Percentiles rank a stretch among this genome's conserved stretches.
Conservation (phyloP, 2,329 filamentous ascomycete species). For the Colletotrichum phormii region DNA sequence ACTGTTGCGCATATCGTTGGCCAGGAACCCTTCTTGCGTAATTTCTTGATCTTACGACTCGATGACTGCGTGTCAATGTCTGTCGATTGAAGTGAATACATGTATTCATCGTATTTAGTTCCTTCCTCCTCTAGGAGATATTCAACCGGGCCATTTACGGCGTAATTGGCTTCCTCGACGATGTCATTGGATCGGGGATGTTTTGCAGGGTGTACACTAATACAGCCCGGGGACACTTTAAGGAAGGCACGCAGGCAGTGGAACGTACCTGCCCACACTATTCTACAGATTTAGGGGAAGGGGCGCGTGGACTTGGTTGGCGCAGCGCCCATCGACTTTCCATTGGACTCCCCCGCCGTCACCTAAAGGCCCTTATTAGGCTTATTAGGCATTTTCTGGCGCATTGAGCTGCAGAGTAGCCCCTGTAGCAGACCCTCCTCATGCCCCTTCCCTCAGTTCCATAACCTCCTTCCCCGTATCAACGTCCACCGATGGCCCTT, state of each 20-base stretch:
- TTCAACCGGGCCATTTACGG: not conserved
- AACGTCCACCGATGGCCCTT: not conserved
- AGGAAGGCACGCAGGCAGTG: constrained; percentile 1
- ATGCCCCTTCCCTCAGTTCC: too few species aligned
- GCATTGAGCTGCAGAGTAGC: not conserved
- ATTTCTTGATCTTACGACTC: not conserved
- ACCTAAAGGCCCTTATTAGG: not conserved
- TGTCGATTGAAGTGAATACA: too few species aligned
- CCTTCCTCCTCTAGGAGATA: not conserved
- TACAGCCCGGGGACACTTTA: not conserved
- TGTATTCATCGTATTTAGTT: too few species aligned
- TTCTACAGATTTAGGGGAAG: not conserved
- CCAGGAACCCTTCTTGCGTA: not conserved
- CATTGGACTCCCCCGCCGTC: too few species aligned
- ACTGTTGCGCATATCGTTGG: not conserved
- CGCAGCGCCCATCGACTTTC: not conserved
- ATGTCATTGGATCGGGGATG: not conserved
- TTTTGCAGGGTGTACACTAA: not conserved
- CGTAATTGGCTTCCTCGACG: not conserved
- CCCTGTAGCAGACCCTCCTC: not conserved
- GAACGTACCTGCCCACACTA: not conserved
- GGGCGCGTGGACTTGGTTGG: constrained; percentile 19
- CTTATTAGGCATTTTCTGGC: not conserved
- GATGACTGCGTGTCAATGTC: not conserved
- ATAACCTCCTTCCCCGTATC: not conserved